Evolutionary conservation across 345 rosid genomes (phyloP).

Genomic region (Hibiscus mutabilis): DNA sequence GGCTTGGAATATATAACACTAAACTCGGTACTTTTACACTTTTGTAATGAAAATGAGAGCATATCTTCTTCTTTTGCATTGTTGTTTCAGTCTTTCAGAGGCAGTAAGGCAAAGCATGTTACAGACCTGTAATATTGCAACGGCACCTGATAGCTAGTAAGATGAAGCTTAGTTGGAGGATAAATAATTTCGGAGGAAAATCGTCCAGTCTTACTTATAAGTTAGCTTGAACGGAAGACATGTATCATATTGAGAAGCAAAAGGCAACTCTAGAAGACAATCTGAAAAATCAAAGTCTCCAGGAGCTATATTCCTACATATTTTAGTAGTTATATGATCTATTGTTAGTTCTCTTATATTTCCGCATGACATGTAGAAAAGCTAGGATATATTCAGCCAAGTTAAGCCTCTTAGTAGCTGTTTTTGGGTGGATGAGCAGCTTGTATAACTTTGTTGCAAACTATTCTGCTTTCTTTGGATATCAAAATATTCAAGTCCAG

Average conservation of each 20-base stretch:
- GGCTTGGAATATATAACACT: background rate
- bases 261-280: background rate
- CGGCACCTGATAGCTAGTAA: background rate
- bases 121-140: background rate
- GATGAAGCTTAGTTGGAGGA: background rate
- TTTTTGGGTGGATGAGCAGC: background rate
- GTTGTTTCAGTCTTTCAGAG: background rate
- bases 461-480: background rate
- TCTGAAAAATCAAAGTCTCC: background rate
- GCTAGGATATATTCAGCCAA: background rate
- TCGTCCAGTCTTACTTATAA: background rate
- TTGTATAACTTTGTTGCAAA: background rate
- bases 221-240: background rate
- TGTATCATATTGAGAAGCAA: background rate
- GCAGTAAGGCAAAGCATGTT: background rate
- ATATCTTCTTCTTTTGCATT: background rate
- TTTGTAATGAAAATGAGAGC: background rate
- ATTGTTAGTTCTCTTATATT: background rate
- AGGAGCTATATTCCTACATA: background rate
- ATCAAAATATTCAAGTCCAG: background rate
- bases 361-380: background rate
- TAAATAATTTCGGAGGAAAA: background rate
- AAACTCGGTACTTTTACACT: background rate
- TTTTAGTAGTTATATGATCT: background rate
- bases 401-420: background rate